Evolutionary conservation across 345 rosid genomes (phyloP).

Genomic region (Gossypium longicalyx): DNA sequence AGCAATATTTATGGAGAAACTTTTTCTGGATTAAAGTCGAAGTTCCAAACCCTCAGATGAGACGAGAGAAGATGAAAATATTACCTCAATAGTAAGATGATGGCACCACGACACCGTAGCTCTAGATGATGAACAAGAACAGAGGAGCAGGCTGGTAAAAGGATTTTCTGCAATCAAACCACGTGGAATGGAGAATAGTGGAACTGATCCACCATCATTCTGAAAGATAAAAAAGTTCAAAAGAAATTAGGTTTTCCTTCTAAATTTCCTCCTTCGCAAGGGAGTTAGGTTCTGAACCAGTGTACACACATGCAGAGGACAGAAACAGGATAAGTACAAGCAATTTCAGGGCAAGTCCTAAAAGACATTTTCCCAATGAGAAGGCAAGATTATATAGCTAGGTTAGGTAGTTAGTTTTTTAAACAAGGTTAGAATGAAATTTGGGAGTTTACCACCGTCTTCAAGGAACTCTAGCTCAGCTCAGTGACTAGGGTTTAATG

Average conservation of each 20-base stretch:
- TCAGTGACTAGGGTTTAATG: background rate
- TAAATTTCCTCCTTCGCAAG: background rate
- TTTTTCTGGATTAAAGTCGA: conserved; percentile 6
- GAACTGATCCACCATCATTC: conserved; percentile 75
- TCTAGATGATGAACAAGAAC: conserved; percentile 51
- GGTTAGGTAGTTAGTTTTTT: background rate
- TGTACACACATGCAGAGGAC: background rate
- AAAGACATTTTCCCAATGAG: background rate
- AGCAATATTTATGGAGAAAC: background rate
- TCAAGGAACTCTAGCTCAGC: background rate
- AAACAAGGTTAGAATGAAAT: background rate
- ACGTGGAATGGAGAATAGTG: conserved; percentile 66
- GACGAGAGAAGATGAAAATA: conserved; percentile 21
- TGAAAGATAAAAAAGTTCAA: conserved; percentile 33
- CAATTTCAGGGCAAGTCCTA: background rate
- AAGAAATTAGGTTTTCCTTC: conserved; percentile 19
- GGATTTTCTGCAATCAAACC: conserved; percentile 88
- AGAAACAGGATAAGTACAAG: background rate
- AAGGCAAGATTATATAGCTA: background rate
- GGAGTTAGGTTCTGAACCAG: background rate
- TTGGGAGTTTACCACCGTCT: background rate
- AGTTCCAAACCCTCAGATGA: background rate
- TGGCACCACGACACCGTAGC: conserved; percentile 75
- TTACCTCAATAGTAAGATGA: conserved; percentile 76
- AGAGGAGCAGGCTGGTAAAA: conserved; percentile 74